Percentiles rank a stretch among this genome's conserved stretches.
These are phyloP conservation scores for Coleophoma eucalyptorum DNA, from an alignment of 2,329 filamentous ascomycete species.

Conservation along the genomic window DNA sequence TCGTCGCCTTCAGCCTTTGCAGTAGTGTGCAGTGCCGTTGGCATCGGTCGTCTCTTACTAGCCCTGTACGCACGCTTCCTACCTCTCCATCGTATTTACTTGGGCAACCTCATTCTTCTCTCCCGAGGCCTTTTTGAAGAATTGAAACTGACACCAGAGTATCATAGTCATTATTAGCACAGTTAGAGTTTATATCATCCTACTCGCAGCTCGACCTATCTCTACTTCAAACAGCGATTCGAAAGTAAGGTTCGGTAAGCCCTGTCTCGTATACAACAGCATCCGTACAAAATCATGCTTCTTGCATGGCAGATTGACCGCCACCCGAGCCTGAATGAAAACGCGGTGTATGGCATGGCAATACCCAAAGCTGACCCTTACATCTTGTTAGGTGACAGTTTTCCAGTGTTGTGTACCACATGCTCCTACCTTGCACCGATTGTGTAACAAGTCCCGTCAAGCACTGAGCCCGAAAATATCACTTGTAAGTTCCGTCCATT, in stretches of 20 bases:
- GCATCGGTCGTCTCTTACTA: neutral
- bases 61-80: constrained; percentile 4
- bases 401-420: neutral
- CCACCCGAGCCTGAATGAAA: neutral
- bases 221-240: no score
- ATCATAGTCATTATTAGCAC: no score
- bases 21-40: constrained; percentile 7
- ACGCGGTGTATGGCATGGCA: neutral
- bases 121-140: no score
- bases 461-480: constrained; percentile 6
- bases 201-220: no score
- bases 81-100: constrained; percentile 12
- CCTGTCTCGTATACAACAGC: no score
- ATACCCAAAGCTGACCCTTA: neutral
- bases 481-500: constrained; percentile 16
- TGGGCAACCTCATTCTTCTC: no score
- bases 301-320: neutral
- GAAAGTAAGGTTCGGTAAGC: no score
- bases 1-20: constrained; percentile 10
- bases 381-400: neutral
- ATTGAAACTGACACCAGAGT: no score
- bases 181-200: no score
- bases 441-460: constrained; percentile 7
- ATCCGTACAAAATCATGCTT: neutral
- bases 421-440: constrained; percentile 9